A percentile compares a stretch with the other conserved stretches of the same genome.
phyloP scores from a whole-genome alignment of 2,329 filamentous ascomycete genomes.

The Phyllosticta ampelicida region DNA sequence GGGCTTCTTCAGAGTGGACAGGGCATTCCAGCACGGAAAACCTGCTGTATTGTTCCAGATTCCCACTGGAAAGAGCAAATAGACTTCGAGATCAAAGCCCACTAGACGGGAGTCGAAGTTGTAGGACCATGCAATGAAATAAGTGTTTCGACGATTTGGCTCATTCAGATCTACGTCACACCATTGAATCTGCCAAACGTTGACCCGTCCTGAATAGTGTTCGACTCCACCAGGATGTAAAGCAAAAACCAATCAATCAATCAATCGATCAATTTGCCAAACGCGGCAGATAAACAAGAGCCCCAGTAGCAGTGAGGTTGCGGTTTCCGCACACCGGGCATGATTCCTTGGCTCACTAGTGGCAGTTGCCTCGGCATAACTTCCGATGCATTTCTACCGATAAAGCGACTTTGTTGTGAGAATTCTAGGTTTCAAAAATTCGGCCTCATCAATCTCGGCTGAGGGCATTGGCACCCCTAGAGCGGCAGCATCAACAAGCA shows the following conservation, averaged over 20 bases:
- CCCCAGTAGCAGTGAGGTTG: background rate
- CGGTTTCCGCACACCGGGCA: background rate
- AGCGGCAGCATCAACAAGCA: background rate
- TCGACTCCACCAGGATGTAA: too few species aligned
- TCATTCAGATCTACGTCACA: background rate
- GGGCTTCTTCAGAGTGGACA: conserved; percentile 82
- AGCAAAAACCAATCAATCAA: too few species aligned
- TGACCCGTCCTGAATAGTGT: too few species aligned
- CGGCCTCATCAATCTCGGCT: background rate
- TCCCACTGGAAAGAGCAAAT: conserved; percentile 49
- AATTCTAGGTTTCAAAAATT: background rate
- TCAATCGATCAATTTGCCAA: too few species aligned
- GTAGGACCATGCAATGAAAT: background rate
- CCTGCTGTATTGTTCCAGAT: conserved; percentile 58
- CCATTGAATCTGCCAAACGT: background rate
- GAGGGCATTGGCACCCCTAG: background rate
- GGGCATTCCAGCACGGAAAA: conserved; percentile 46
- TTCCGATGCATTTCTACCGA: background rate
- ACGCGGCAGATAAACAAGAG: background rate
- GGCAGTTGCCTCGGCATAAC: background rate
- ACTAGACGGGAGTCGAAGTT: background rate
- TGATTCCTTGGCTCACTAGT: background rate
- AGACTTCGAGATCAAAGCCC: background rate
- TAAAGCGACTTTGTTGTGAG: background rate
- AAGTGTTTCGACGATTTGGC: background rate